phyloP scores from a whole-genome alignment of 2,329 filamentous ascomycete genomes.

The Calonectria pteridis region DNA sequence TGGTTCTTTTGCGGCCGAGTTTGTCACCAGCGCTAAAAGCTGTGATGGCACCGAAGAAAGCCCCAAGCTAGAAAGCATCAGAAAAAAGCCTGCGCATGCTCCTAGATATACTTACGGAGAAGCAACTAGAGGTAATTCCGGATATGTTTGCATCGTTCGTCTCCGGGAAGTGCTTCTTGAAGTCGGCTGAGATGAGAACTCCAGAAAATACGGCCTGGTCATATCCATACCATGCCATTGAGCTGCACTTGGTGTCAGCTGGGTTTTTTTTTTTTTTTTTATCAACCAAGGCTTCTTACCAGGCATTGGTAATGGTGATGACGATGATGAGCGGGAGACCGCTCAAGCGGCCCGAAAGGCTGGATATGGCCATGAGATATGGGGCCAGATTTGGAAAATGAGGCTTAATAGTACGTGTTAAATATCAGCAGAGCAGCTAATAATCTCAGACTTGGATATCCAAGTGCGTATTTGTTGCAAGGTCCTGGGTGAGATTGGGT shows the following conservation, averaged over 20 bases:
- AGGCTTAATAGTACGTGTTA: background rate
- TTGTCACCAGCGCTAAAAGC: conserved; percentile 49
- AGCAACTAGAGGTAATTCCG: conserved; percentile 59
- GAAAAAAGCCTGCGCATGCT: background rate
- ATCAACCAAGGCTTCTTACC: conserved; percentile 18
- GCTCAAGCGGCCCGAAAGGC: conserved; percentile 32
- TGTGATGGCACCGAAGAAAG: conserved; percentile 48
- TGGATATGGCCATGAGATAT: conserved; percentile 18
- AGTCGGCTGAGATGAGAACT: conserved; percentile 56
- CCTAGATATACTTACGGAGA: conserved; percentile 49
- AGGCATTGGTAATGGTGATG: conserved; percentile 45
- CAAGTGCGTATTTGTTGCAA: background rate
- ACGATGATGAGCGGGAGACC: conserved; percentile 39
- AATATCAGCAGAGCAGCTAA: background rate
- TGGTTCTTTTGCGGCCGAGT: conserved; percentile 49
- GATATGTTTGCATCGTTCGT: conserved; percentile 55
- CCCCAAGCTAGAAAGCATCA: conserved; percentile 43
- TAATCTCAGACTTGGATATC: background rate
- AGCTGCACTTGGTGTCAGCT: conserved; percentile 20
- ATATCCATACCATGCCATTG: conserved; percentile 51
- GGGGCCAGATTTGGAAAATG: background rate
- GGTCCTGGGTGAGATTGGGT: background rate
- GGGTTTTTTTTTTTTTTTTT: no score
- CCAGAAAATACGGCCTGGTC: conserved; percentile 57
- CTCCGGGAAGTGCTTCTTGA: conserved; percentile 53